Evolutionary conservation across 2,329 filamentous ascomycete species (phyloP), one percentile per base, ranked within the genome.

Genomic region (Cercospora berteroae): DNA sequence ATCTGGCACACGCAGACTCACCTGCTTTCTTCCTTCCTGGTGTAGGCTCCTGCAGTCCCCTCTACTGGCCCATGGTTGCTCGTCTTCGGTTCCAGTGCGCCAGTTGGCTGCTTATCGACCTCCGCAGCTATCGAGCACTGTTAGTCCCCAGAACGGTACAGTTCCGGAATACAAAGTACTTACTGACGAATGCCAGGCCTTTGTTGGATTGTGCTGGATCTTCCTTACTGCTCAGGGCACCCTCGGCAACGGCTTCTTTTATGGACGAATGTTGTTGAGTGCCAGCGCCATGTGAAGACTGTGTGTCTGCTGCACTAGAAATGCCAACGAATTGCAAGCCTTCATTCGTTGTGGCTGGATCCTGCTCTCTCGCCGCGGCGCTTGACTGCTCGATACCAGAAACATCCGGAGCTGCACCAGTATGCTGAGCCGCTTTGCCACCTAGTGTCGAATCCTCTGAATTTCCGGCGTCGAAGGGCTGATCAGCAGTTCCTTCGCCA

Each of bases 311-410:
- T 13, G 44, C 25, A n/a, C 48, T 36, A 18, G 61, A 27, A 23
- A 50, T 16, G 29, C 61, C 61, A 16, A 63, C 48, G 50, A 63
- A 63, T 18, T 63, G 61, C 33, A 63, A 39, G 31, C 61, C 61
- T 18, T 56, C 10, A 23, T 56, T 42, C 18, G 61, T 36, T 18
- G 25, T 57, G 23, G 61, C 48, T 16, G 31, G 61, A 29, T 56
- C 31, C 23, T 63, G 36, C 27, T 61, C 36, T 25, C 39, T 10
- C 9, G 39, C 25, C 36, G 7, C 39, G 13, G 16, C 27, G 39
- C 18, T 31, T n/a, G 52, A 29, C 23, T 57, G 52, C 25, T 27
- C 52, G 25, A 31, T 5, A 20, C 20, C 29, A 31, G 25, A 27
- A n/a, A 57, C 1, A 25, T 6, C 23, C 10, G 52, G 16, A 9